Evolutionary conservation across 1,284 basidiomycete genomes (phyloP).

Genomic region (Amanita bisporigera): DNA sequence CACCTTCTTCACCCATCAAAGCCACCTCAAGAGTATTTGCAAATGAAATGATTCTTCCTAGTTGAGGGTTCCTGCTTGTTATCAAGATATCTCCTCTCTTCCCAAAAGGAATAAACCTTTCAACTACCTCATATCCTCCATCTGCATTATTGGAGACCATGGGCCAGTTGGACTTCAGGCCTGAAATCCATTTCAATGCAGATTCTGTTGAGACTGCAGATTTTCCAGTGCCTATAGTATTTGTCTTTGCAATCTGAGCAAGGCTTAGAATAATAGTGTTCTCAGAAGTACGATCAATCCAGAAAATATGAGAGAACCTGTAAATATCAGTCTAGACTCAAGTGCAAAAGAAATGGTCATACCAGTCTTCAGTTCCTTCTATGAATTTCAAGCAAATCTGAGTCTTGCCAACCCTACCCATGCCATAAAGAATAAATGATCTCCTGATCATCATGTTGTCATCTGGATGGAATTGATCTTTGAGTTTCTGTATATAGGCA

Average conservation of each 20-base stretch:
- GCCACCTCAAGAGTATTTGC: constrained; percentile 9
- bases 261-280: constrained; percentile 6
- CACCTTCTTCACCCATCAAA: constrained; percentile 17
- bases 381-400: constrained; percentile 13
- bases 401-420: constrained; percentile 13
- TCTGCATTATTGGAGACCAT: constrained; percentile 17
- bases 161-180: constrained; percentile 10
- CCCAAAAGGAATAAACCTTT: neutral
- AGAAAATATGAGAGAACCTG: constrained; percentile 16
- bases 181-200: constrained; percentile 14
- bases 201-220: neutral
- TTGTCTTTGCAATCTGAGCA: neutral
- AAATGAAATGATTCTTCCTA: constrained; percentile 6
- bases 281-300: constrained; percentile 16
- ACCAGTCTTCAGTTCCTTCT: neutral
- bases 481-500: constrained; percentile 1
- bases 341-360: too few species aligned
- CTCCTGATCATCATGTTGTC: neutral
- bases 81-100: constrained; percentile 20
- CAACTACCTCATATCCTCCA: neutral
- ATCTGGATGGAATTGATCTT: neutral
- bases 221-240: neutral
- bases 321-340: neutral
- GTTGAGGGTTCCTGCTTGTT: constrained; percentile 17
- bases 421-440: constrained; percentile 9